phyloP scores from a whole-genome alignment of 768 basidiomycete genomes.

The Kwoniella heveanensis region DNA sequence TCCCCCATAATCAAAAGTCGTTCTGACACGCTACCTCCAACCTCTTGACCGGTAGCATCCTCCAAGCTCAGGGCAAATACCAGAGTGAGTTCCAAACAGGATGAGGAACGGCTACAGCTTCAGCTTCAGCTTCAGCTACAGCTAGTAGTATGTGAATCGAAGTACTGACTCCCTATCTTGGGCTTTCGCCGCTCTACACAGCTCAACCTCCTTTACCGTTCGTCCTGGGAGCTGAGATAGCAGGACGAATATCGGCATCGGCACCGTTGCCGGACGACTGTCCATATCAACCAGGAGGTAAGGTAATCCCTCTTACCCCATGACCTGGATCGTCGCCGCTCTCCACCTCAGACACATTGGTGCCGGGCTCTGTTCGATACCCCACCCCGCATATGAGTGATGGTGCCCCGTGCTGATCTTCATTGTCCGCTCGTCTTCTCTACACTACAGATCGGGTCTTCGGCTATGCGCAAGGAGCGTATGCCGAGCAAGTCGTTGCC shows the following conservation, averaged over 20 bases:
- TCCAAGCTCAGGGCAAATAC: slow-evolving; percentile 88
- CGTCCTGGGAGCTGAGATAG: slow-evolving; percentile 76
- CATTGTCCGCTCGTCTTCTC: too few species aligned
- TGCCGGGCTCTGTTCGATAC: background rate
- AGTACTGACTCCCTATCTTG: too few species aligned
- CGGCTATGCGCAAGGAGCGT: slow-evolving; percentile 76
- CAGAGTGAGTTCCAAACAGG: slow-evolving; percentile 59
- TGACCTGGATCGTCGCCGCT: too few species aligned
- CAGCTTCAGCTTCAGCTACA: too few species aligned
- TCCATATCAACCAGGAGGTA: slow-evolving; percentile 69
- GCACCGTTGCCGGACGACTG: slow-evolving; percentile 81
- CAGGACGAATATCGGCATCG: slow-evolving; percentile 69
- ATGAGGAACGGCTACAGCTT: too few species aligned
- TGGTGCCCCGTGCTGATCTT: too few species aligned
- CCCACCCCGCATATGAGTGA: too few species aligned
- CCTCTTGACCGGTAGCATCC: slow-evolving; percentile 60
- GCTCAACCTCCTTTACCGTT: slow-evolving; percentile 80
- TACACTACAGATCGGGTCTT: slow-evolving; percentile 75
- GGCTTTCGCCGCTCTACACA: slow-evolving; percentile 21
- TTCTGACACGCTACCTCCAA: too few species aligned
- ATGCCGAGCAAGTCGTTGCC: slow-evolving; percentile 72
- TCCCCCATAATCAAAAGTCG: too few species aligned
- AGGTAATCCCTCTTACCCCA: slow-evolving; percentile 4
- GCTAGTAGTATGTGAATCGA: too few species aligned
- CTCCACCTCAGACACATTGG: background rate